Conservation (phyloP, 495 filamentous ascomycete species). For the Tuber aestivum region DNA sequence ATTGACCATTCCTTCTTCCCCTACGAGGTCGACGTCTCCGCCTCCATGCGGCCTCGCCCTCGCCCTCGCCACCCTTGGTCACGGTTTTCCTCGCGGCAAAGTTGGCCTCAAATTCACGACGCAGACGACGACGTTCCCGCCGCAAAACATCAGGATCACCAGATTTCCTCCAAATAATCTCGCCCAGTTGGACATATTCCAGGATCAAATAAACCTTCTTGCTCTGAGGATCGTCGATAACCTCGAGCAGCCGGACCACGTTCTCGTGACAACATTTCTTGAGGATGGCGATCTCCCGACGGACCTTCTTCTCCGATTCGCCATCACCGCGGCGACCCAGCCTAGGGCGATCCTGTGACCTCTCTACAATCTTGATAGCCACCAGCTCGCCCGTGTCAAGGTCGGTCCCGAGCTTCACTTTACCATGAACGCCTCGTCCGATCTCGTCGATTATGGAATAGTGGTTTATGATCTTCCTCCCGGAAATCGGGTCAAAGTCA, state of each 20-base stretch:
- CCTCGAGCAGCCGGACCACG: constrained; percentile 87
- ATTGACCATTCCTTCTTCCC: constrained; percentile 28
- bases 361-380: constrained; percentile 95
- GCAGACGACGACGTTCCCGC: constrained; percentile 66
- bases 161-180: constrained; percentile 86
- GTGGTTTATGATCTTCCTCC: constrained; percentile 91
- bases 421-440: constrained; percentile 90
- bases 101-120: constrained; percentile 29
- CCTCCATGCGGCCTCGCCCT: constrained; percentile 16
- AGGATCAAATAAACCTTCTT: constrained; percentile 98
- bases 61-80: constrained; percentile 16
- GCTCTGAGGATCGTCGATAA: constrained; percentile 90
- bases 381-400: constrained; percentile 70
- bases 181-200: constrained; percentile 87
- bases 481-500: constrained; percentile 77
- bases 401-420: constrained; percentile 88
- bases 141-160: constrained; percentile 70
- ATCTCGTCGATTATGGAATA: constrained; percentile 96
- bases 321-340: constrained; percentile 65
- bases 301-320: constrained; percentile 63
- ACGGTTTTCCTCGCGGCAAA: constrained; percentile 17
- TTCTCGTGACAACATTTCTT: constrained; percentile 97
- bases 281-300: constrained; percentile 92
- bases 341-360: constrained; percentile 85
- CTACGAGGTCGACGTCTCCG: constrained; percentile 26